Evolutionary conservation across 495 filamentous ascomycete genomes (phyloP), one percentile per base, ranked within the genome.

Genomic region (Annulohypoxylon maeteangense): DNA sequence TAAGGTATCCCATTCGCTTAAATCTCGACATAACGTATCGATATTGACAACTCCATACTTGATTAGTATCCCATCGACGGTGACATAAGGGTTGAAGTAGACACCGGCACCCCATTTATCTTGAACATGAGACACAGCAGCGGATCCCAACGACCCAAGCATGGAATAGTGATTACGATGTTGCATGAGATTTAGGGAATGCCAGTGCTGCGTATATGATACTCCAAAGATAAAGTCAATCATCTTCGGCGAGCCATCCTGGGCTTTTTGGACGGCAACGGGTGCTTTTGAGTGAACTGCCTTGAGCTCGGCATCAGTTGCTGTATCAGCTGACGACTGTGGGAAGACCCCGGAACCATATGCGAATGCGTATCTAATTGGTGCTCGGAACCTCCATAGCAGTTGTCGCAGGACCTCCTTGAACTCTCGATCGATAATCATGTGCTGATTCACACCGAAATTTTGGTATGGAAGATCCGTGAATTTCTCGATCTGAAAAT

Each of bases 151-250:
- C 18, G 88, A 91, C n/a, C 92, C 92, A 2, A 98, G 80, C 10
- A 86, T 88, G 1, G 93, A 97, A 81, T 99, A 99, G 79, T 99
- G 95, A 76, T 96, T 88, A 8, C 92, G 90, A 74, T 99, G 92
- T 74, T 97, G 91, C 57, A 83, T 81, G 29, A 99, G 83, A 78
- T 99, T 99, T 48, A 99, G 80, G 18, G 90, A 91, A 81, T 99
- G 95, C 94, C 95, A 99, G 80, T 99, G 95, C 76, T 99, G 92
- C 2, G 92, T 94, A 78, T 97, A 92, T 4, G 91, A 92, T 11
- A 98, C 95, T 32, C 95, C 96, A 71, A 98, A 97, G 62, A 99
- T 96, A 74, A 98, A 95, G 78, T 99, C 95, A 71, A 99, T 97
- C 91, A 98, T 96, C 79, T 98, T 98, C 7, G 91, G 92, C 1